Evolutionary conservation across 2,329 filamentous ascomycete species (phyloP).

Genomic region (Cladosporium sp.): DNA sequence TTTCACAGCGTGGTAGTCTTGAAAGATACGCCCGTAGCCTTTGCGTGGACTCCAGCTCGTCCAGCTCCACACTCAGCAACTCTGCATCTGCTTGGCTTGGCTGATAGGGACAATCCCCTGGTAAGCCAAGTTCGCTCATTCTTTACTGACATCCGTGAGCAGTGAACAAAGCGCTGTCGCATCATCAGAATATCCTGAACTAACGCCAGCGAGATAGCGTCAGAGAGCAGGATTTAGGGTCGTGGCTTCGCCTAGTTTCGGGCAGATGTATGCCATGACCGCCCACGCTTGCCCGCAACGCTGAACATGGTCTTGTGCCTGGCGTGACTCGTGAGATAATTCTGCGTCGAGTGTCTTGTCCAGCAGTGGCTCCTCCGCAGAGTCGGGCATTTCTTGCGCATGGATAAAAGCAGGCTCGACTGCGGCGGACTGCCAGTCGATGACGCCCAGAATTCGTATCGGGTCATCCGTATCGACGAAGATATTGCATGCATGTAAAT

Average conservation of each 20-base stretch:
- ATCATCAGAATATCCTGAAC: background rate
- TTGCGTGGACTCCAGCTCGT: constrained; percentile 2
- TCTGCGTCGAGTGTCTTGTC: background rate
- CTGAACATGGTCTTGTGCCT: background rate
- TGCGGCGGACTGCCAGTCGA: constrained; percentile 39
- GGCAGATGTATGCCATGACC: background rate
- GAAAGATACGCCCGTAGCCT: background rate
- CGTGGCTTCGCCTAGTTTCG: background rate
- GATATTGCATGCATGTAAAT: constrained; percentile 43
- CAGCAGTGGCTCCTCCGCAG: constrained; percentile 19
- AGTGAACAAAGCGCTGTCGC: background rate
- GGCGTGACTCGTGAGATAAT: background rate
- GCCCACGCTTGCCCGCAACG: background rate
- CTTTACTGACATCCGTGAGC: background rate
- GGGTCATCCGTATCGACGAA: constrained; percentile 36
- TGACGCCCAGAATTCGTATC: constrained; percentile 34
- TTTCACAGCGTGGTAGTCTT: constrained; percentile 2
- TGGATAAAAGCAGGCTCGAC: constrained; percentile 25
- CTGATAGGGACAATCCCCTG: background rate
- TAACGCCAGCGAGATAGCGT: background rate
- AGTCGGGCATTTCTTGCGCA: constrained; percentile 24
- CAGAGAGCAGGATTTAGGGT: background rate
- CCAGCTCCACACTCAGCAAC: background rate
- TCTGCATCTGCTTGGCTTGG: background rate
- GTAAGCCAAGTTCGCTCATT: background rate